A percentile compares a stretch with the other conserved stretches of the same genome.
Evolutionary conservation across 164 flowering plant species (phyloP).

Genomic region (Sedum album): DNA sequence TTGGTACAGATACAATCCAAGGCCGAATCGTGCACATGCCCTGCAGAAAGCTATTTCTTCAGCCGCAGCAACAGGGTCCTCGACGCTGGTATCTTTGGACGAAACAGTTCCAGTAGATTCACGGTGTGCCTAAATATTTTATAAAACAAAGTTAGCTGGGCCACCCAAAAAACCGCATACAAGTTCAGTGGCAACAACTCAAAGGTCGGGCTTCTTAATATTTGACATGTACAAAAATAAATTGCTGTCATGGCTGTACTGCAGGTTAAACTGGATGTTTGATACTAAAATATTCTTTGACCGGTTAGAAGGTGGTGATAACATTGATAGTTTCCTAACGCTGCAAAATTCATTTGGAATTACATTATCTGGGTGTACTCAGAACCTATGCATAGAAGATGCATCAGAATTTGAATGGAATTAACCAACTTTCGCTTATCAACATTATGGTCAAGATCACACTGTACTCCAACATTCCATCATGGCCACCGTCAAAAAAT

Average conservation of each 20-base stretch:
- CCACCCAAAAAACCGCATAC: background rate
- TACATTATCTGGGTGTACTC: too few species aligned
- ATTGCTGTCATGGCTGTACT: background rate
- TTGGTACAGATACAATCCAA: constrained; percentile 86
- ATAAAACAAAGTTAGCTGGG: background rate
- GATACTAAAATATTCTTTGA: too few species aligned
- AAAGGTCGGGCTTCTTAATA: background rate
- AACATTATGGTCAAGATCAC: too few species aligned
- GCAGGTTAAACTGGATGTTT: background rate
- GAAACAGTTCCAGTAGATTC: constrained; percentile 80
- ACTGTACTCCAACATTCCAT: too few species aligned
- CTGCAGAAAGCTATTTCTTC: constrained; percentile 87
- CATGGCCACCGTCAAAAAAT: too few species aligned
- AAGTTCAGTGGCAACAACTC: background rate
- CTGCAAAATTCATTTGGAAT: too few species aligned
- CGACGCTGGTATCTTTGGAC: constrained; percentile 22
- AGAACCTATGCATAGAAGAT: too few species aligned
- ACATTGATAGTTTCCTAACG: too few species aligned
- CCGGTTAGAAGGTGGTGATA: too few species aligned
- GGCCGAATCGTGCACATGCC: constrained; percentile 96
- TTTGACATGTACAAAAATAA: background rate
- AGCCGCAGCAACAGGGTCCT: constrained; percentile 85
- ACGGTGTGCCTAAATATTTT: constrained; percentile 62
- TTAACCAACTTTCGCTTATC: too few species aligned
- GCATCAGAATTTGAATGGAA: too few species aligned